phyloP scores from a whole-genome alignment of 2,329 filamentous ascomycete genomes.

The Ophiostoma triangulosporum region DNA sequence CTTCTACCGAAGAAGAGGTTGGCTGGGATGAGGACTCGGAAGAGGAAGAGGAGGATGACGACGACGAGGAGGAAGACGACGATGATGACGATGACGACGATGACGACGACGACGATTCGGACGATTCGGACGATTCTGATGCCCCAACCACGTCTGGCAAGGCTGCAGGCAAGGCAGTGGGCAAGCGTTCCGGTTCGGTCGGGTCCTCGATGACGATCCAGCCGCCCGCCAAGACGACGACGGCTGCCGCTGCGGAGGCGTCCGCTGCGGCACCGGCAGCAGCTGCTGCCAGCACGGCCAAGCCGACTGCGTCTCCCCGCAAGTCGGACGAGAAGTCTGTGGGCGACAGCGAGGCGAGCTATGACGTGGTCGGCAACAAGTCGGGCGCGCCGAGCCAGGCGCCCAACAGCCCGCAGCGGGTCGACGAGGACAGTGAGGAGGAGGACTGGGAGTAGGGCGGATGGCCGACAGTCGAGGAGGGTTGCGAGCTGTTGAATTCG shows the following conservation, averaged over 20 bases:
- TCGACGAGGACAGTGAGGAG: constrained; percentile 49
- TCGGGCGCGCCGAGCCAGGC: constrained; percentile 69
- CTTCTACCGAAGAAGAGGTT: constrained; percentile 57
- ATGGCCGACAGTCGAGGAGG: constrained; percentile 9
- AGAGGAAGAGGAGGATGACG: constrained; percentile 20
- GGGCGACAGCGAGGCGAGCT: constrained; percentile 87
- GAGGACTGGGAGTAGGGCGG: constrained; percentile 59
- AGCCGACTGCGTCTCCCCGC: constrained; percentile 43
- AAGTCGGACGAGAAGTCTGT: constrained; percentile 80
- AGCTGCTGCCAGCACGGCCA: constrained; percentile 29
- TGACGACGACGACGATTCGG: constrained; percentile 7
- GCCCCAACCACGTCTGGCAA: constrained; percentile 10
- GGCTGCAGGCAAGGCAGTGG: not conserved
- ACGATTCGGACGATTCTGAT: constrained; percentile 8
- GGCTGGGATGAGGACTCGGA: constrained; percentile 49
- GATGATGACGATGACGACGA: constrained; percentile 19
- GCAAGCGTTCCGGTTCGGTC: constrained; percentile 31
- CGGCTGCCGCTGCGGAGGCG: constrained; percentile 12
- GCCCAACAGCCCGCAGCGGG: constrained; percentile 49
- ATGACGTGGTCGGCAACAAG: constrained; percentile 74
- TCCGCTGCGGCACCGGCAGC: constrained; percentile 7
- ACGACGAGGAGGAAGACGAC: constrained; percentile 39
- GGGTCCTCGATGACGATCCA: constrained; percentile 49
- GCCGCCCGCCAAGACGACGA: constrained; percentile 25
- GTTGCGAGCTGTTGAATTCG: too few relatives aligned